Percentiles rank a stretch among this genome's conserved stretches.
phyloP scores from a whole-genome alignment of 2,329 filamentous ascomycete genomes.

The Lasiodiplodia citricola region DNA sequence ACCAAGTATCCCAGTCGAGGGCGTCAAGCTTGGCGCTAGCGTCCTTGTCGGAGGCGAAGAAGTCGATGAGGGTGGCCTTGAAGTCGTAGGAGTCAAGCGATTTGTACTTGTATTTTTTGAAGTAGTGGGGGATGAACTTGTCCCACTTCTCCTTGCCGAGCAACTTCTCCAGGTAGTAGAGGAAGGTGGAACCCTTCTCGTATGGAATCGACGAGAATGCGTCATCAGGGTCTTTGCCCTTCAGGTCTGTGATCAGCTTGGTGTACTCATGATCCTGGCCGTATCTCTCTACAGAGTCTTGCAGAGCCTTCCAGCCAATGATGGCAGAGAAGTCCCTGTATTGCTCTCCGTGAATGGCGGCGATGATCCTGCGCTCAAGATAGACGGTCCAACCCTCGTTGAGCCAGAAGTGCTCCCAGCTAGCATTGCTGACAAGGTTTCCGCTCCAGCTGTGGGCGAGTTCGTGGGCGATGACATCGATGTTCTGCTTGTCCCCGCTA shows the following conservation, averaged over 20 bases:
- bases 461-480: conserved; percentile 95
- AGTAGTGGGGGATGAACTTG: conserved; percentile 95
- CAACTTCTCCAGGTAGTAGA: conserved; percentile 87
- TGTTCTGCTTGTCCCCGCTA: conserved; percentile 80
- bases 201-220: conserved; percentile 93
- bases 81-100: conserved; percentile 95
- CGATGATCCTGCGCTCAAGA: conserved; percentile 83
- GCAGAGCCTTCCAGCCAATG: conserved; percentile 90
- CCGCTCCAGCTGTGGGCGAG: conserved; percentile 82
- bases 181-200: conserved; percentile 94
- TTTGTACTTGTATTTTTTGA: conserved; percentile 80
- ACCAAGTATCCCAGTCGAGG: conserved; percentile 89
- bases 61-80: conserved; percentile 83
- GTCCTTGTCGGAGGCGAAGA: conserved; percentile 74
- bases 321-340: conserved; percentile 94
- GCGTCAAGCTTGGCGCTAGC: conserved; percentile 67
- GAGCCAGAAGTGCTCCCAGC: conserved; percentile 78
- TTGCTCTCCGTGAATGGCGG: conserved; percentile 77
- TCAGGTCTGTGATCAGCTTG: conserved; percentile 84
- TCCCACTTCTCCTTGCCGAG: conserved; percentile 88
- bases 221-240: conserved; percentile 92
- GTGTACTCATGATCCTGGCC: conserved; percentile 91
- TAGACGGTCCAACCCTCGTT: conserved; percentile 93
- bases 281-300: conserved; percentile 78
- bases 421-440: conserved; percentile 78